Percentiles rank a stretch among this genome's conserved stretches.
Conservation (phyloP, 2,329 filamentous ascomycete species). For the Knufia petricola region DNA sequence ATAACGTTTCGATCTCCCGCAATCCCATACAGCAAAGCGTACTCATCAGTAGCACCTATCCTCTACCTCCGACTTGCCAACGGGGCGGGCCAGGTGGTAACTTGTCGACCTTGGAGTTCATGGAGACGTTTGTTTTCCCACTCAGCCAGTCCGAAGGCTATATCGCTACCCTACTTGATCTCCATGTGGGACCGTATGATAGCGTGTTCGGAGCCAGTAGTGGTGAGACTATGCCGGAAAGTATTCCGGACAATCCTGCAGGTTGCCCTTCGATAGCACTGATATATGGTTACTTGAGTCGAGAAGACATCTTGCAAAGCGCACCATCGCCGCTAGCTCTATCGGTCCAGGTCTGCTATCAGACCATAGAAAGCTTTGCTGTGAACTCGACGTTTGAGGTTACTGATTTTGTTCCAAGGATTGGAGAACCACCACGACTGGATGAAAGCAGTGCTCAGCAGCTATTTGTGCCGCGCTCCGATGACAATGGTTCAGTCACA, state of each 20-base stretch:
- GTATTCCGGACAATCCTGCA: constrained; percentile 15
- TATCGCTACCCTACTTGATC: constrained; percentile 15
- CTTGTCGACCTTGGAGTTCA: constrained; percentile 6
- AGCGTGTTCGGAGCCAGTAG: constrained; percentile 3
- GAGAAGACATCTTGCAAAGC: background rate
- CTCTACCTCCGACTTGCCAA: constrained; percentile 11
- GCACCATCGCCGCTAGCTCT: background rate
- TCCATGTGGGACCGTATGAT: constrained; percentile 18
- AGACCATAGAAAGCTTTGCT: constrained; percentile 11
- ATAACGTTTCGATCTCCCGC: constrained; percentile 7
- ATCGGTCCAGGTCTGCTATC: constrained; percentile 15
- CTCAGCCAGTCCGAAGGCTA: constrained; percentile 3
- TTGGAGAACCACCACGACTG: constrained; percentile 5
- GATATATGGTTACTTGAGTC: constrained; percentile 15
- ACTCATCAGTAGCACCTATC: background rate
- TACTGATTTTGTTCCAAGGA: background rate
- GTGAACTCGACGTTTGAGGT: constrained; percentile 9
- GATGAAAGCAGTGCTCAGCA: constrained; percentile 10
- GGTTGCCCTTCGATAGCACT: constrained; percentile 20
- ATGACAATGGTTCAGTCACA: background rate
- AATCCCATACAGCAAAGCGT: constrained; percentile 8
- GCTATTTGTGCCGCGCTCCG: background rate
- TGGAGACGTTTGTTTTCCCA: constrained; percentile 2
- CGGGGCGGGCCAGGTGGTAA: constrained; percentile 15
- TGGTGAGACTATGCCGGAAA: constrained; percentile 9